Base-by-base conservation (phyloP, 148 eudicot species). In the Heliamphora exappendiculata region DNA sequence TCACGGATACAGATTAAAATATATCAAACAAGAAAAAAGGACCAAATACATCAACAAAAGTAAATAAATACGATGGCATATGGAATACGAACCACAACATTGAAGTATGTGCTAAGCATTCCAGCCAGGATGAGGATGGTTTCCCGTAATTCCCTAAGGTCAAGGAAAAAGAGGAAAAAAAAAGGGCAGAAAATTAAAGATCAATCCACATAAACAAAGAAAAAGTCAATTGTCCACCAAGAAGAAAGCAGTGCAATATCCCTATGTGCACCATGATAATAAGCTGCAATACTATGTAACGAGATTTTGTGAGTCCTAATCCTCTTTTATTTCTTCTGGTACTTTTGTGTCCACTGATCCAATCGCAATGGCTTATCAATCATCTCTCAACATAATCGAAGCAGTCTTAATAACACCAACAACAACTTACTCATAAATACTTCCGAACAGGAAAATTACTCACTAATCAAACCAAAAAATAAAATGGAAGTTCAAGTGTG, bases 31-130 rank as follows among this genome's bases (percentile, higher is more conserved):
- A 37, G 69, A 2, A n/a, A 26, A 2, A 47, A 9, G 20, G 68
- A 37, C 26, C 26, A 49, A 60, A n/a, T 63, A 59, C 26, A 74
- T 11, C 13, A 66, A 22, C n/a, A 57, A 74, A 82, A 41, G 13
- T 22, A 5, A 74, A 39, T 59, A 42, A 26, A 57, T 12, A 34
- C 34, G 60, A 53, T 11, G 37, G 19, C 13, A 16, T 4, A 67
- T 34, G 63, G 51, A 79, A 51, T 20, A 87, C 98, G 33, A 47
- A 95, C 98, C 98, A 91, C 26, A 66, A 95, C 91, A 88, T 83
- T 95, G 60, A 91, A 85, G 81, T 92, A 95, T 17, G 98, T 95
- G 66, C 74, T 76, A 79, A 95, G 86, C 98, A 95, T 95, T 80
- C 98, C 98, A 82, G 76, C 86, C 74, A 95, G 77, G 81, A 95